These are phyloP conservation scores for Ogataea polymorpha DNA, from an alignment of 805 yeast species.

Conservation along the genomic window DNA sequence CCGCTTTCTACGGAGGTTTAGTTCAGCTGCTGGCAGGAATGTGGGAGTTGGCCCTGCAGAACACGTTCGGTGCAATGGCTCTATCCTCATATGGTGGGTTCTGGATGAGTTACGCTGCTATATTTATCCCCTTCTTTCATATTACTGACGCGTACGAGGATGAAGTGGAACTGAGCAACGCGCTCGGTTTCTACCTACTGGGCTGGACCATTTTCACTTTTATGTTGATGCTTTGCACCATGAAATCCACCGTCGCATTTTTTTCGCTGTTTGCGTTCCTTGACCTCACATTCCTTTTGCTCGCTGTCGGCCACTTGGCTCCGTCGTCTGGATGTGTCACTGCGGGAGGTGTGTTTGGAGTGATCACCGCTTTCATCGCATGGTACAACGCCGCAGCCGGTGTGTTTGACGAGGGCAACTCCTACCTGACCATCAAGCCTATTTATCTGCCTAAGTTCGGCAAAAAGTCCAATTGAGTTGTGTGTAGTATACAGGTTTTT, in stretches of 20 bases:
- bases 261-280: constrained; percentile 52
- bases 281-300: constrained; percentile 50
- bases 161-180: constrained; percentile 44
- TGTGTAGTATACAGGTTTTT: not conserved
- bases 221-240: constrained; percentile 52
- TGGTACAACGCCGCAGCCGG: constrained; percentile 76
- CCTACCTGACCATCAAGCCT: constrained; percentile 45
- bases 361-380: constrained; percentile 57
- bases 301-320: constrained; percentile 52
- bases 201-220: constrained; percentile 68
- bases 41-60: constrained; percentile 73
- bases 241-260: constrained; percentile 53
- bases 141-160: constrained; percentile 48
- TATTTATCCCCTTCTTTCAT: constrained; percentile 56
- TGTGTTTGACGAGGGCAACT: constrained; percentile 59
- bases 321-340: constrained; percentile 35
- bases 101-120: constrained; percentile 74
- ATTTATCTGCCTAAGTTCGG: constrained; percentile 31
- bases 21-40: constrained; percentile 71
- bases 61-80: constrained; percentile 72
- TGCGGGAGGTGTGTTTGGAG: constrained; percentile 67
- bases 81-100: constrained; percentile 65
- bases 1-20: constrained; percentile 70
- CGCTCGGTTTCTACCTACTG: constrained; percentile 53
- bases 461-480: constrained; percentile 10